These are phyloP conservation scores for Lavandula angustifolia DNA, from an alignment of 257 asterid genomes.

Conservation along the genomic window DNA sequence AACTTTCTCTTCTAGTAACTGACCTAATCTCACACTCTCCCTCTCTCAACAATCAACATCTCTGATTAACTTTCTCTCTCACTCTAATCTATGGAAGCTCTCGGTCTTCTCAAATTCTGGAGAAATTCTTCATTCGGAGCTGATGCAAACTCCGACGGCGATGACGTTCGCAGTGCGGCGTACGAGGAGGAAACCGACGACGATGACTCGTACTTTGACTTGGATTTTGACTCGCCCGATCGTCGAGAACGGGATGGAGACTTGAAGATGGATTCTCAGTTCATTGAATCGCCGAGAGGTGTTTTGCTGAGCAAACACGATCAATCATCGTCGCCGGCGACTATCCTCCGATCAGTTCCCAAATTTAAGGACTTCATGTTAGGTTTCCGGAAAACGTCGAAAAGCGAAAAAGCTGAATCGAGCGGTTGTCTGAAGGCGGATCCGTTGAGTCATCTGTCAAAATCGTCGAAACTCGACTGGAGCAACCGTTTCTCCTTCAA, in stretches of 20 bases:
- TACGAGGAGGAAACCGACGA: conserved; percentile 47
- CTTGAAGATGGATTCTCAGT: conserved; percentile 31
- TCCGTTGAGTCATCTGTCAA: conserved; percentile 37
- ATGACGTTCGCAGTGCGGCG: conserved; percentile 35
- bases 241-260: conserved; percentile 13
- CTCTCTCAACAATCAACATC: no score
- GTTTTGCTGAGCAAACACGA: conserved; percentile 40
- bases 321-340: conserved; percentile 52
- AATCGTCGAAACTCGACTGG: conserved; percentile 39
- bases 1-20: neutral
- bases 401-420: conserved; percentile 34
- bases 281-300: conserved; percentile 51
- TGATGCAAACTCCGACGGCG: conserved; percentile 40
- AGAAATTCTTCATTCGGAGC: conserved; percentile 35
- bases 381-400: conserved; percentile 42
- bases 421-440: conserved; percentile 36
- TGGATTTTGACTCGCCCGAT: conserved; percentile 53
- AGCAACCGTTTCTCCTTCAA: conserved; percentile 41
- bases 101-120: conserved; percentile 65
- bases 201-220: conserved; percentile 72
- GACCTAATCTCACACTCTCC: neutral
- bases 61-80: neutral
- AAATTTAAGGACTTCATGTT: conserved; percentile 45
- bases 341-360: conserved; percentile 58
- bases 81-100: conserved; percentile 55